Conservation (phyloP, 305 asterid genomes). For the Striga hermonthica region DNA sequence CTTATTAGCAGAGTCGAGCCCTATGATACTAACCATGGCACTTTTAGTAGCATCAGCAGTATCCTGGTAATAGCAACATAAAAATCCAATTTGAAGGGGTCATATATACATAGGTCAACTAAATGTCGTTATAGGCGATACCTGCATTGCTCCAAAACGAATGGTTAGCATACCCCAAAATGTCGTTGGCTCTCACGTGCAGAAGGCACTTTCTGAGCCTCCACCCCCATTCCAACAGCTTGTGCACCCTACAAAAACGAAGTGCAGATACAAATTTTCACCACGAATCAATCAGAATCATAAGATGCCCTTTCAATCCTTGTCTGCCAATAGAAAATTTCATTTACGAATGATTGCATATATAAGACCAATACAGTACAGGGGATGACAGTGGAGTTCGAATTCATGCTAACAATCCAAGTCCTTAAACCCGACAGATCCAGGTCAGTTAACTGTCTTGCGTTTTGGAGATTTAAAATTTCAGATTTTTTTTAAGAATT, state of each 20-base stretch:
- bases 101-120: neutral
- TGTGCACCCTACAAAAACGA: constrained; percentile 82
- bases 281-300: constrained; percentile 6
- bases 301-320: neutral
- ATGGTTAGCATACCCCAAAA: constrained; percentile 59
- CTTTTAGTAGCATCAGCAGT: constrained; percentile 95
- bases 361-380: constrained; percentile 20
- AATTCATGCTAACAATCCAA: neutral
- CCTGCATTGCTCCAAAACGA: constrained; percentile 87
- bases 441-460: neutral
- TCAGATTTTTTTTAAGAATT: too few species aligned
- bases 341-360: constrained; percentile 1
- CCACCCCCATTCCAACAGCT: constrained; percentile 93
- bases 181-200: constrained; percentile 83
- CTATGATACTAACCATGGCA: constrained; percentile 96
- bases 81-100: constrained; percentile 14
- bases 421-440: neutral
- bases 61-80: constrained; percentile 45
- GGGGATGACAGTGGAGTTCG: neutral
- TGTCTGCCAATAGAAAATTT: constrained; percentile 15
- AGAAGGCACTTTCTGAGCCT: constrained; percentile 92
- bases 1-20: constrained; percentile 87
- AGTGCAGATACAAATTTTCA: constrained; percentile 26
- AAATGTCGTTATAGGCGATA: constrained; percentile 30
- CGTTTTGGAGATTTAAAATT: too few species aligned